Evolutionary conservation across 352 stramenopile species (phyloP).

Genomic region (Globisporangium uncinulatum): DNA sequence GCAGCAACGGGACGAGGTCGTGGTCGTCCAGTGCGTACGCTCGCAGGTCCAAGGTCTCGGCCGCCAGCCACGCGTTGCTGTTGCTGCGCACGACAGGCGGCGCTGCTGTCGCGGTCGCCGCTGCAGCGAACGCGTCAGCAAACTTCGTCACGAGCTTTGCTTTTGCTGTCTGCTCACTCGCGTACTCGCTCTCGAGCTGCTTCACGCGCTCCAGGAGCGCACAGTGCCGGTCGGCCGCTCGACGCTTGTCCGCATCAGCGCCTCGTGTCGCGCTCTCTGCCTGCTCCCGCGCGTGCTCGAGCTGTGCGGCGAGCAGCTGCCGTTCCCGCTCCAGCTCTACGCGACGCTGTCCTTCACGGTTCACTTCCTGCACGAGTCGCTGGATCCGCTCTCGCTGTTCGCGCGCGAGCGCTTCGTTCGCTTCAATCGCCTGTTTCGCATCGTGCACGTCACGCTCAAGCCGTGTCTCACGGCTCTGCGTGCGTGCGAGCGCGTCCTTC

Average conservation of each 20-base stretch:
- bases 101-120: background rate
- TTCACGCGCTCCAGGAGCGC: slow-evolving; percentile 21
- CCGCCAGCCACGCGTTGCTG: slow-evolving; percentile 10
- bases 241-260: slow-evolving; percentile 28
- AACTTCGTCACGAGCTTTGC: slow-evolving; percentile 37
- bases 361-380: slow-evolving; percentile 44
- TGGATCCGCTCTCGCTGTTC: slow-evolving; percentile 58
- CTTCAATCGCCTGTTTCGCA: slow-evolving; percentile 23
- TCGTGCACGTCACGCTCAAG: slow-evolving; percentile 34
- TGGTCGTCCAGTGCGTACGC: slow-evolving; percentile 50
- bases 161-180: slow-evolving; percentile 34
- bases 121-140: slow-evolving; percentile 18
- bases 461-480: slow-evolving; percentile 28
- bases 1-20: slow-evolving; percentile 37
- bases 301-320: slow-evolving; percentile 33
- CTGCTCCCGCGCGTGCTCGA: slow-evolving; percentile 33
- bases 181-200: slow-evolving; percentile 35
- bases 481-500: slow-evolving; percentile 30
- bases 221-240: slow-evolving; percentile 29
- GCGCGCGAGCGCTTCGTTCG: slow-evolving; percentile 23
- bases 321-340: slow-evolving; percentile 46
- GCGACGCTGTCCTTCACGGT: slow-evolving; percentile 38
- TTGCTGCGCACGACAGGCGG: background rate
- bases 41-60: slow-evolving; percentile 30
- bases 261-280: slow-evolving; percentile 29